phyloP scores from a whole-genome alignment of 164 flowering plant genomes.

The Magnolia sinica region DNA sequence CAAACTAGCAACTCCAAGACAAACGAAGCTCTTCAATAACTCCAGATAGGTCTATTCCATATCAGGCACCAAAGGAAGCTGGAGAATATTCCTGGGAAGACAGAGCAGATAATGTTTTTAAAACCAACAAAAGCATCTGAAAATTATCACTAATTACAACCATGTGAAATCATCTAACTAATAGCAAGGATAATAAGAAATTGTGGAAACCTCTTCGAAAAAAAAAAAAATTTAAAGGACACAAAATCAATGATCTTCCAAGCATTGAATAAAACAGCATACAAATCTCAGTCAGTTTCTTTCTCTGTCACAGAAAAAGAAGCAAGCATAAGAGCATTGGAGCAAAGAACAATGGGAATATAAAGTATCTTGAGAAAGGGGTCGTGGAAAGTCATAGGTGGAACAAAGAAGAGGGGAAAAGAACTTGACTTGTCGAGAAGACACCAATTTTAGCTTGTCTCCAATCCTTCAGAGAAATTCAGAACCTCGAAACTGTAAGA shows the following conservation, averaged over 20 bases:
- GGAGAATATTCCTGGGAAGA: background rate
- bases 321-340: background rate
- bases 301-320: background rate
- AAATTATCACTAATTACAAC: background rate
- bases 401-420: background rate
- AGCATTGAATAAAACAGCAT: background rate
- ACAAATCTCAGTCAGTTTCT: background rate
- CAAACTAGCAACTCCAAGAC: conserved; percentile 8
- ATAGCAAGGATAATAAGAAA: background rate
- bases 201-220: background rate
- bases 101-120: background rate
- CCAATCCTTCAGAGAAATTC: background rate
- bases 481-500: background rate
- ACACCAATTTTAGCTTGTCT: background rate
- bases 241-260: background rate
- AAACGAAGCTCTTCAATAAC: background rate
- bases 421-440: background rate
- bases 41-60: conserved; percentile 1
- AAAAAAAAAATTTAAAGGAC: too few relatives aligned
- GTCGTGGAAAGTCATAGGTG: background rate
- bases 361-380: background rate
- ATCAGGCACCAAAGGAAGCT: background rate
- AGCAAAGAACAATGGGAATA: background rate
- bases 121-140: background rate
- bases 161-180: background rate